Evolutionary conservation across 139 green algal genomes (phyloP), one percentile per base, ranked within the genome.

Genomic region (Chlorella sorokiniana): DNA sequence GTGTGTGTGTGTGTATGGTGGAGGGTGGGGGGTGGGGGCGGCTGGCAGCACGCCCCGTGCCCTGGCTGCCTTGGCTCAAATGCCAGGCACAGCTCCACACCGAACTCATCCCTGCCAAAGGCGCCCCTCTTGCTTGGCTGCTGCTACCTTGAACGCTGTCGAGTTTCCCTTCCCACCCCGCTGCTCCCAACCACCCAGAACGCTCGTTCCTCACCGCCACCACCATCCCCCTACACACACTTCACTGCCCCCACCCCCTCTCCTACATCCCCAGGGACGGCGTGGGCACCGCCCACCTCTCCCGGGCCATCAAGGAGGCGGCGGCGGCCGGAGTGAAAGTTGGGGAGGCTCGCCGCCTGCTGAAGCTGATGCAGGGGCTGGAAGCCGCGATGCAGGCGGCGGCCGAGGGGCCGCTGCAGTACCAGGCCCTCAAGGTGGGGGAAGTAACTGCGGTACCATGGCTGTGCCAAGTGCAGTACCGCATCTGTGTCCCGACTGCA

Each of bases 351-450:
- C 76, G 78, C 25, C 81, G 84, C 18, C 59, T 88, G 37, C 83
- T 94, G 20, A 96, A 96, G 88, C 79, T 96, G 33, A 90, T 95
- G 90, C 90, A 94, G 69, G 86, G 80, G 45, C 75, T 96, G 56
- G 93, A 96, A 67, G 75, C 86, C 7, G 90, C 87, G 23, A 69
- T 93, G 68, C 56, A 80, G 68, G 44, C 56, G 68, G 52, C 72
- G 33, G 25, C 74, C 1, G 87, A 85, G 40, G 87, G 83, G 1
- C 56, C 84, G 1, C 75, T 72, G 18, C 83, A 83, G 61, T 75
- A 86, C 70, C 56, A 70, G 3, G 61, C 69, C 18, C 68, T 93
- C 45, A 83, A 83, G 76, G 76, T 81, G 9, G 72, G 14, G 7
- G 7, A 4, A 29, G 14, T 11, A 14, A 37, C 40, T n/a, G n/a